phyloP scores from a whole-genome alignment of 2,329 filamentous ascomycete genomes.

The Penicillium sp. region DNA sequence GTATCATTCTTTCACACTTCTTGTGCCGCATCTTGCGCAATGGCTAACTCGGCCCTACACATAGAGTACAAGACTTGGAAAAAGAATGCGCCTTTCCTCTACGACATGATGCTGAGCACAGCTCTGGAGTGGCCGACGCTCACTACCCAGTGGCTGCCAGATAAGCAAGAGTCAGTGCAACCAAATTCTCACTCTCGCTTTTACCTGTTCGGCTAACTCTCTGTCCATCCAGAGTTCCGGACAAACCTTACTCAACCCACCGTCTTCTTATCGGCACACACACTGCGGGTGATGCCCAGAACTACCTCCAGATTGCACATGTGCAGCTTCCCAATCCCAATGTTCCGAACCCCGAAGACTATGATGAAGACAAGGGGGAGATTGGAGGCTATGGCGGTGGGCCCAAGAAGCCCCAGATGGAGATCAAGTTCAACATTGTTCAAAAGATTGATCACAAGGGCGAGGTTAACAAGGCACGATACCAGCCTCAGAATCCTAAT shows the following conservation, averaged over 20 bases:
- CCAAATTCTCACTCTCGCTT: conserved; percentile 17
- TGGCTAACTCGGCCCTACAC: conserved; percentile 3
- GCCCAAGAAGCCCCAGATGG: conserved; percentile 64
- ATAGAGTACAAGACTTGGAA: conserved; percentile 99
- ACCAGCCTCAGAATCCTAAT: conserved; percentile 95
- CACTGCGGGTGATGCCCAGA: conserved; percentile 78
- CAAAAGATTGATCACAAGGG: conserved; percentile 96
- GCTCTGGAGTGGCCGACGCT: conserved; percentile 96
- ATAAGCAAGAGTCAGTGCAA: conserved; percentile 68
- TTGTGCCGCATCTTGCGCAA: neutral
- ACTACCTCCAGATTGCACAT: conserved; percentile 92
- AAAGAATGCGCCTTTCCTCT: conserved; percentile 97
- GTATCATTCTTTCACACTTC: conserved; percentile 43
- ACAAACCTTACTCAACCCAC: conserved; percentile 83
- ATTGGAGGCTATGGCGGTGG: conserved; percentile 85
- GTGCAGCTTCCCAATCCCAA: conserved; percentile 84
- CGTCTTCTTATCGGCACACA: conserved; percentile 91
- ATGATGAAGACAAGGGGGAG: conserved; percentile 88
- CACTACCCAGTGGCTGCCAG: conserved; percentile 97
- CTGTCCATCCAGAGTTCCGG: conserved; percentile 57
- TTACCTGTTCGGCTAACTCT: neutral
- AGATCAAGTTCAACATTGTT: conserved; percentile 83
- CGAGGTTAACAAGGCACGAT: conserved; percentile 97
- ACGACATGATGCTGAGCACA: conserved; percentile 94
- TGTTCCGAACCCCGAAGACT: conserved; percentile 71